Base-by-base conservation (phyloP, 306 rosid species). In the Astragalus membranaceus region DNA sequence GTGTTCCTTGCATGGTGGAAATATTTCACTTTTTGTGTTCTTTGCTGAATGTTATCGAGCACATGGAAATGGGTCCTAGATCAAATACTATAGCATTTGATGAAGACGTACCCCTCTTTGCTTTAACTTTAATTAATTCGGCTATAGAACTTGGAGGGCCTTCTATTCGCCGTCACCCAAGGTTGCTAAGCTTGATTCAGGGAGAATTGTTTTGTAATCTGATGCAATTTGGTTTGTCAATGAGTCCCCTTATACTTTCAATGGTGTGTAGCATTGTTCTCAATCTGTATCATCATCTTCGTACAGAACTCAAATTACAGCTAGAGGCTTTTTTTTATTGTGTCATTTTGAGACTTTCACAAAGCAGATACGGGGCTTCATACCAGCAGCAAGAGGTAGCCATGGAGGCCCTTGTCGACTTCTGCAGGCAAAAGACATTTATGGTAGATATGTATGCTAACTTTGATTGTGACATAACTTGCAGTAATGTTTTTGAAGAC, bases 1-100 rank as follows among this genome's bases (percentile, higher is more conserved):
- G 99, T 63, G 97, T 88, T 61, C 92, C 99, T 51, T 91, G 99
- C 88, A 95, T 95, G 99, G 92, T 95, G 84, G 97, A 95, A 81
- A 89, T 89, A 78, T 91, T 95, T 79, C 88, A 88, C 75, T 91
- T 88, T 74, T 85, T 95, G 43, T 95, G 99, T 72, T 87, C 95
- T 75, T 80, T 89, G 87, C 81, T 91, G 78, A 89, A 87, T 86
- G 83, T 85, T 82, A 84, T 83, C 33, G 95, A 94, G 88, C 81
- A 87, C 76, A 78, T 74, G 62, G 97, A 84, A 70, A 69, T 85
- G 73, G 96, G 85, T 65, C 77, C 91, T 30, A 87, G 89, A 78
- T 84, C 96, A 75, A 91, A 85, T 78, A 85, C 99, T 10, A 63
- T 86, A 66, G 84, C 97, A 61, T 89, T 83, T 87, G 97, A 94